These are phyloP conservation scores for Silybum marianum DNA, from an alignment of 129 eudicot genomes.

Conservation along the genomic window DNA sequence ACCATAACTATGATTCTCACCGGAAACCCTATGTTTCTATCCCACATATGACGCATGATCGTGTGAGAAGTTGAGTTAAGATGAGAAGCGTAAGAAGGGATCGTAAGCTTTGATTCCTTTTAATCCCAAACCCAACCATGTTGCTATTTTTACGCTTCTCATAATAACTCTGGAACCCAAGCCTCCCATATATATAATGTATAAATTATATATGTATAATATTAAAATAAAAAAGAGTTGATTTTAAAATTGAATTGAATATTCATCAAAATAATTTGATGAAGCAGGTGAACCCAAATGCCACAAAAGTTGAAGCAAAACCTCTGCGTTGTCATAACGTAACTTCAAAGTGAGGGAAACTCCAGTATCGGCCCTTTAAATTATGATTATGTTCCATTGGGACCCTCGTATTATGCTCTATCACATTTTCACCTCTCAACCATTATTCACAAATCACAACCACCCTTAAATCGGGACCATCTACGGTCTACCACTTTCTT, in stretches of 20 bases:
- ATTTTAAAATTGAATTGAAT: background rate
- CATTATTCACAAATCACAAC: background rate
- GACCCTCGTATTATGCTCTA: constrained; percentile 13
- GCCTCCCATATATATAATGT: too few relatives aligned
- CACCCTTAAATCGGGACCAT: background rate
- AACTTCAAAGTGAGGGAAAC: constrained; percentile 52
- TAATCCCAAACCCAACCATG: too few relatives aligned
- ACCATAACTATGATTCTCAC: too few relatives aligned
- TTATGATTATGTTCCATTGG: constrained; percentile 27
- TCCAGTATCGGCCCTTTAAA: constrained; percentile 35
- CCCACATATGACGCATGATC: too few relatives aligned
- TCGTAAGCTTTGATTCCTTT: too few relatives aligned
- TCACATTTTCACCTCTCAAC: constrained; percentile 5
- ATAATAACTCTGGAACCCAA: too few relatives aligned
- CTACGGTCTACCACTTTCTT: background rate
- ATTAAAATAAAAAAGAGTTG: background rate
- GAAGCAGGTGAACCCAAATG: constrained; percentile 30
- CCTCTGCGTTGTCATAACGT: constrained; percentile 50
- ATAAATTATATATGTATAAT: background rate
- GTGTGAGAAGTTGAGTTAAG: too few relatives aligned
- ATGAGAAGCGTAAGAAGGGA: too few relatives aligned
- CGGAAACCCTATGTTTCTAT: too few relatives aligned
- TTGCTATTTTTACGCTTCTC: too few relatives aligned
- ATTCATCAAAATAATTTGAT: background rate
- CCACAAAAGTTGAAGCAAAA: constrained; percentile 21